Base-by-base conservation (phyloP, 192 early-diverging fungal species). In the Linnemannia exigua region DNA sequence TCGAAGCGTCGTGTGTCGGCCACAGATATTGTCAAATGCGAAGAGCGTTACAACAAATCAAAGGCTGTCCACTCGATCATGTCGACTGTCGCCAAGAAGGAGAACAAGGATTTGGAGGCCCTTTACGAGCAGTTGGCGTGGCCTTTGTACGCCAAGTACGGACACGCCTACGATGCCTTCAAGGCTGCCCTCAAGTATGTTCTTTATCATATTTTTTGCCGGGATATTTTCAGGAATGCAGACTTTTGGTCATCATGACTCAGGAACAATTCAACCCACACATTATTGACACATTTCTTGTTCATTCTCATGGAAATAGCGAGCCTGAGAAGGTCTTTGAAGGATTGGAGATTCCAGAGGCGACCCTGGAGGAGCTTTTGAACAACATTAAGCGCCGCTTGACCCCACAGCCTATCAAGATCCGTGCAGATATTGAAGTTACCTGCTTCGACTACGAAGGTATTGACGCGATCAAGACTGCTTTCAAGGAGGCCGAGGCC, bases 91-190 rank as follows among this genome's bases (percentile, higher is more conserved):
- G 97, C 98, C 35, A 93, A 97, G 80, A 95, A 94, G 88, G 87
- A 94, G 33, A 93, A 93, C 75, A 87, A 92, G 67, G 91, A 92
- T 28, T 85, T 98, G 67, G 94, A 97, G 84, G 92, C 96, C 1
- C 90, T 98, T n/a, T 97, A 98, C 84, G 89, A 93, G 54, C 82
- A 91, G 72, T 92, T 97, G 77, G 95, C 94, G 9, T 99, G 98
- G 98, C 97, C 97, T 38, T 90, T 99, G 70, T 98, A 99, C 88
- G 92, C 89, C 87, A 95, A 97, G 91, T 98, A 97, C 81, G 96
- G 97, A 17, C 98, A 98, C 77, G 98, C 98, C 36, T 98, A 94
- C 74, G 96, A 97, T 84, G 98, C 97, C 12, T 99, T 99, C 91
- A 98, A 98, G 91, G 75, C 94, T 51, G 97, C 97, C 25, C 92